Evolutionary conservation across 805 yeast species (phyloP), one percentile per base, ranked within the genome.

Genomic region (Zygotorulaspora sp.): DNA sequence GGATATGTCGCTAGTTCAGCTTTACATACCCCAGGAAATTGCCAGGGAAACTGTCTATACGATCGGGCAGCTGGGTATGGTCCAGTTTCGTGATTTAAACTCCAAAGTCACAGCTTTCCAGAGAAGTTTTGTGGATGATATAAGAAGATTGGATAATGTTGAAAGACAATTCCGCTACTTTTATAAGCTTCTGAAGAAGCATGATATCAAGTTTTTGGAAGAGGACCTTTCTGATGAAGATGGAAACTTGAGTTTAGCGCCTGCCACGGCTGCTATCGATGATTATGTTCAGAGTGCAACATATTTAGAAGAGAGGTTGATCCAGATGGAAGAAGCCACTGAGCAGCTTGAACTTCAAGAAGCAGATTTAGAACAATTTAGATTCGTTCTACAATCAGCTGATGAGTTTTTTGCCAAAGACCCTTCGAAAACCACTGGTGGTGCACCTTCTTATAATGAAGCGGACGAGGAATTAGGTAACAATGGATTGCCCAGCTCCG

Each of bases 1-100:
- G 81, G 95, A 85, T 56, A 94, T 92, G 97, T 78, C 95, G 33
- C 75, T 89, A 52, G 83, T 90, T 36, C 96, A 92, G 68, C 71
- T 92, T 50, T 90, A 86, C 62, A 78, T 92, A 43, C 90, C 97
- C 6, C 79, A 85, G 18, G 99, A 92, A 64, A 80, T 84, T 30
- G 77, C 95, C 6, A 71, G 97, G 46, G 95, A 88, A 43, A 77
- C 87, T 25, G 81, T 88, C n/a, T 76, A 86, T 41, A 77, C 85
- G 18, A 68, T 92, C 24, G 99, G 98, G 4, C 87, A 85, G 48
- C 68, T 86, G 58, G 94, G 95, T 17, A 67, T 78, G 43, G 75
- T 92, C 18, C 96, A 94, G 56, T 87, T 92, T 61, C 71, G 95
- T 35, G 98, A 92, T 62, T 70, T 86, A 67, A 92, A 92, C 63